phyloP scores from a whole-genome alignment of 495 filamentous ascomycete species.

The Haplographium delicatum region DNA sequence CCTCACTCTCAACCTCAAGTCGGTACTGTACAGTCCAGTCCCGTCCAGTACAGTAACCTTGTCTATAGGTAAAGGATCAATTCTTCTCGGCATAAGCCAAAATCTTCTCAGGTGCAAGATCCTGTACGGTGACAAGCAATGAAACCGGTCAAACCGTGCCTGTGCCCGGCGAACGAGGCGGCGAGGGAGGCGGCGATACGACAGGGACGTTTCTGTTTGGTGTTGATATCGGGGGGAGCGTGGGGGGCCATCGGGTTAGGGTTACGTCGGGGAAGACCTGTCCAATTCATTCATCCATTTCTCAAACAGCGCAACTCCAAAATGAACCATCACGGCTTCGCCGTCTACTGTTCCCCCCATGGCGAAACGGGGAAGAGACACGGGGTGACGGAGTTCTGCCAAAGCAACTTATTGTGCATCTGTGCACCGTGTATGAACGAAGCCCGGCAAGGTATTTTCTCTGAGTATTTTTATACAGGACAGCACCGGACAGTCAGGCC shows the following conservation, averaged over 20 bases:
- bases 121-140: neutral
- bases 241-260: no score
- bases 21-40: no score
- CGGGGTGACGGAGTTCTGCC: neutral
- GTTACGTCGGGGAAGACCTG: no score
- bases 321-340: no score
- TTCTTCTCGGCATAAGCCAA: neutral
- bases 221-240: neutral
- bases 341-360: no score
- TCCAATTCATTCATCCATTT: no score
- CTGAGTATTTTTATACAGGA: neutral
- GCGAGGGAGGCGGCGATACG: no score
- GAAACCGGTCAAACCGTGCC: neutral
- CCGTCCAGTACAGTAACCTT: no score
- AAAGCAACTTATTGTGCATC: neutral
- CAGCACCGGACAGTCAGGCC: neutral
- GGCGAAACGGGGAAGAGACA: neutral
- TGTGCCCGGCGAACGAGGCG: neutral
- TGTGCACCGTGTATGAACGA: neutral
- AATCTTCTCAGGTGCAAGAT: neutral
- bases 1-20: neutral
- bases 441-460: neutral
- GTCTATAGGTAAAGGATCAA: neutral
- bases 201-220: neutral
- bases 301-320: no score